Conservation (phyloP, 495 filamentous ascomycete species). For the Neurospora sp. region DNA sequence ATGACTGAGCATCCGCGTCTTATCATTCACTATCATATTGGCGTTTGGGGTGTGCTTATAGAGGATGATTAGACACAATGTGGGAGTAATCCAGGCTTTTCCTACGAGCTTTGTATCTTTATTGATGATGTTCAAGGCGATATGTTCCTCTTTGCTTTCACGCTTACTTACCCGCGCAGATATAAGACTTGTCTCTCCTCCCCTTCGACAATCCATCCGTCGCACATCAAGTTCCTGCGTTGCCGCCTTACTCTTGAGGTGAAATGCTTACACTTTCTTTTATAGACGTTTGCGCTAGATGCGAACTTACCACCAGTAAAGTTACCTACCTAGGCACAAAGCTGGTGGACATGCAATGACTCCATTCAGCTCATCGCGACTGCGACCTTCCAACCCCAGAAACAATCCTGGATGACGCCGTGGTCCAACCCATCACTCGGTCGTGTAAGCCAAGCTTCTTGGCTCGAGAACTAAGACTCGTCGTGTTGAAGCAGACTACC, state of each 20-base stretch:
- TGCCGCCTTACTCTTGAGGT: no score
- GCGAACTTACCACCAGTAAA: not conserved
- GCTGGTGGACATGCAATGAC: not conserved
- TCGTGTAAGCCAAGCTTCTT: not conserved
- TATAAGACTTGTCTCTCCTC: not conserved
- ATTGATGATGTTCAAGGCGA: not conserved
- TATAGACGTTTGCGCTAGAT: not conserved
- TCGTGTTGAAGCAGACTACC: no score
- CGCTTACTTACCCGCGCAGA: not conserved
- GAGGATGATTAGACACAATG: not conserved
- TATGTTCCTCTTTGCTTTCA: not conserved
- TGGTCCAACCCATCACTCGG: not conserved
- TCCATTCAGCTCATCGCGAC: not conserved
- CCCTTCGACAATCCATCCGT: not conserved
- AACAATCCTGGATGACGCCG: not conserved
- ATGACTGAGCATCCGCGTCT: conserved; percentile 1
- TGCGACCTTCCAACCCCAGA: not conserved
- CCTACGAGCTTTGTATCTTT: not conserved
- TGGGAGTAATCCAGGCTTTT: not conserved
- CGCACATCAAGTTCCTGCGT: not conserved
- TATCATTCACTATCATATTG: not conserved
- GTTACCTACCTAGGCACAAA: not conserved
- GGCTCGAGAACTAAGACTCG: not conserved
- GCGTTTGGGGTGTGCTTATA: not conserved
- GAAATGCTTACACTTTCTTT: no score